phyloP scores from a whole-genome alignment of 768 basidiomycete species.

The Saitozyma sp. region DNA sequence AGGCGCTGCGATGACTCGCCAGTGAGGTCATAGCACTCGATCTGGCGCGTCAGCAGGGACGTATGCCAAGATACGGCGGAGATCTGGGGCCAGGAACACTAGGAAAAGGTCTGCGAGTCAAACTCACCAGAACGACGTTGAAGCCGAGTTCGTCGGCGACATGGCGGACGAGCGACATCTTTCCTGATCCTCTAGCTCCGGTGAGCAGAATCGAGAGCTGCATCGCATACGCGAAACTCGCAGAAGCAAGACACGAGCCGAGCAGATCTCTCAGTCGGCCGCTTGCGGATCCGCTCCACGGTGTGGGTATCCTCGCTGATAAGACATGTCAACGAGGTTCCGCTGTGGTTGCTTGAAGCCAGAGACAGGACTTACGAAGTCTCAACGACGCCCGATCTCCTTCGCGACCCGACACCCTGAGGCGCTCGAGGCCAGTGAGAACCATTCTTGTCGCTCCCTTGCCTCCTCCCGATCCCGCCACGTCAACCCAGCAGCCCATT shows the following conservation, averaged over 20 bases:
- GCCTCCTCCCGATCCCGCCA: slow-evolving; percentile 47
- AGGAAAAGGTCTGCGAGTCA: not conserved
- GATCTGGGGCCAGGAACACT: slow-evolving; percentile 55
- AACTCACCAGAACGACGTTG: slow-evolving; percentile 71
- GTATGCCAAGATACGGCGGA: too few relatives aligned
- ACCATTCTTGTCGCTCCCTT: slow-evolving; percentile 64
- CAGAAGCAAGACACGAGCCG: too few relatives aligned
- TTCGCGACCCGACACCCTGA: slow-evolving; percentile 61
- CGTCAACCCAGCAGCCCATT: slow-evolving; percentile 82
- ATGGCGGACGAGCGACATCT: slow-evolving; percentile 63
- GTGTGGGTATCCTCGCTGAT: too few relatives aligned
- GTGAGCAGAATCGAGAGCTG: slow-evolving; percentile 72
- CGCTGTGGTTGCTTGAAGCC: not conserved
- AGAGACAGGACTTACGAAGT: slow-evolving; percentile 56
- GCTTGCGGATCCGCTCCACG: too few relatives aligned
- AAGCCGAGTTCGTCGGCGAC: slow-evolving; percentile 63
- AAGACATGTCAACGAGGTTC: not conserved
- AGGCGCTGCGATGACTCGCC: slow-evolving; percentile 76
- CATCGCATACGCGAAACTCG: not conserved
- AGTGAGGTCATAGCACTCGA: slow-evolving; percentile 80
- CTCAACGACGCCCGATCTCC: slow-evolving; percentile 56
- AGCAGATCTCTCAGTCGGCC: too few relatives aligned
- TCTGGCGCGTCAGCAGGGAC: slow-evolving; percentile 55
- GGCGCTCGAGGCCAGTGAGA: slow-evolving; percentile 74
- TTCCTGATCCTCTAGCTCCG: slow-evolving; percentile 78